A percentile compares a stretch with the other conserved stretches of the same genome.
Conservation (phyloP, 2,329 filamentous ascomycete species). For the Sporothrix sp. region DNA sequence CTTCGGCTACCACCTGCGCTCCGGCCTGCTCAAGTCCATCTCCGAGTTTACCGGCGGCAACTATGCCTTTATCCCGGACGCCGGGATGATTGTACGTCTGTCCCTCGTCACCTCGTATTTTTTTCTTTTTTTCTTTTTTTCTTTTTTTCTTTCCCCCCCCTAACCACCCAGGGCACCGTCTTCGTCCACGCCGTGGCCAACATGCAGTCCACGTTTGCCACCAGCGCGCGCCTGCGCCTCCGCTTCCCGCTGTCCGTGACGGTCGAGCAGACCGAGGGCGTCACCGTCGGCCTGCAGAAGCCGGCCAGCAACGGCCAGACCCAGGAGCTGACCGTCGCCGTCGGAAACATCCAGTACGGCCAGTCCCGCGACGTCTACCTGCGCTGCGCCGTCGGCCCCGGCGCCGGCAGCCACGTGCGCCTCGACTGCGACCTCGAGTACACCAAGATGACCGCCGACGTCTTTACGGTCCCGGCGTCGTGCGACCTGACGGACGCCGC, state of each 20-base stretch:
- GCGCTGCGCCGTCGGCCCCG: slow-evolving; percentile 21
- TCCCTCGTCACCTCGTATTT: too few species aligned
- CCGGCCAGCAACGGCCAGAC: slow-evolving; percentile 5
- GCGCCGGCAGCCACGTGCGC: background rate
- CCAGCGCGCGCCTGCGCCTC: slow-evolving; percentile 34
- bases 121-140: background rate
- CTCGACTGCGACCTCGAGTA: slow-evolving; percentile 30
- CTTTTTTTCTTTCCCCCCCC: background rate
- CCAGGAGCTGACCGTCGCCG: slow-evolving; percentile 27
- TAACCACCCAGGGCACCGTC: slow-evolving; percentile 34
- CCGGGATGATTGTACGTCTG: slow-evolving; percentile 48
- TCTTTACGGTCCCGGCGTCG: background rate
- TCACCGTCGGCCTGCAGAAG: slow-evolving; percentile 26
- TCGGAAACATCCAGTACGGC: slow-evolving; percentile 50
- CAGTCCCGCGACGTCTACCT: slow-evolving; percentile 49
- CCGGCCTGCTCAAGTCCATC: slow-evolving; percentile 49
- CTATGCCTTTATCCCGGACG: slow-evolving; percentile 52
- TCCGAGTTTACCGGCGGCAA: slow-evolving; percentile 47
- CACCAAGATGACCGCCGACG: slow-evolving; percentile 20
- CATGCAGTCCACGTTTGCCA: slow-evolving; percentile 48
- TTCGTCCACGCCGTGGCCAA: slow-evolving; percentile 54
- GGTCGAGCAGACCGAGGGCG: slow-evolving; percentile 32
- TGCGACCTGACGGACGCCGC: background rate
- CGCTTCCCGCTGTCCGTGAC: slow-evolving; percentile 28
- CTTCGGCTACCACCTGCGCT: slow-evolving; percentile 40